Base-by-base conservation (phyloP, 2,329 filamentous ascomycete species). In the Fusarium succisae region DNA sequence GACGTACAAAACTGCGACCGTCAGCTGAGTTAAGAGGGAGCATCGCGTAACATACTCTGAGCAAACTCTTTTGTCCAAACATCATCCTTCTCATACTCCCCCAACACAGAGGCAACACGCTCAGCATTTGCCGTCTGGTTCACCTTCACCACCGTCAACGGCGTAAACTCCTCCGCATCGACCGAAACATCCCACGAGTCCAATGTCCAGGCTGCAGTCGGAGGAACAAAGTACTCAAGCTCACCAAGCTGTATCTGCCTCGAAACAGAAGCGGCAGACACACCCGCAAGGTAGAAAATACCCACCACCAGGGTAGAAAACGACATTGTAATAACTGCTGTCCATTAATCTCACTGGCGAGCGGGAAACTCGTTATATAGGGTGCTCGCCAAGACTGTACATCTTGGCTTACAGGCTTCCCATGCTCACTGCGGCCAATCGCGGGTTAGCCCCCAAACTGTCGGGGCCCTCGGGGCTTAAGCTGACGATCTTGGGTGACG, bases 211-310 rank as follows among this genome's bases (percentile, higher is more conserved):
- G 69, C 35, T 20, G 41, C 38, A 0, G 41, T 48, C 6, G 69
- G 63, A 9, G 70, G 70, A 12, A 72, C 35, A 65, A 72, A 72
- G 44, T 65, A 72, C 38, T 72, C 69, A 35, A 44, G 13, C 1
- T 69, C 24, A 5, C 54, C 69, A 4, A 72, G 15, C 9, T 72
- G 54, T 15, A 72, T 72, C 38, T 72, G 70, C 12, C 69, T 55
- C 5, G 70, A 72, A 11, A 72, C 57, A 35, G 54, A 56, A 18
- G 51, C 59, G 15, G 69, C 69, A 44, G 54, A 56, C 8, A 24
- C 63, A 18, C 38, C 4, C 6, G 44, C 15, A 12, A 64, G 32
- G 32, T n/a, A 59, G 24, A 72, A 35, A 5, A 58, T 12, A 32
- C 45, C 37, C 17, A 67, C 8, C 8, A 32, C 28, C 20, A 72